Percentiles rank a stretch among this genome's conserved stretches.
Evolutionary conservation across 306 rosid genomes (phyloP).

Genomic region (Macrotyloma uniflorum): DNA sequence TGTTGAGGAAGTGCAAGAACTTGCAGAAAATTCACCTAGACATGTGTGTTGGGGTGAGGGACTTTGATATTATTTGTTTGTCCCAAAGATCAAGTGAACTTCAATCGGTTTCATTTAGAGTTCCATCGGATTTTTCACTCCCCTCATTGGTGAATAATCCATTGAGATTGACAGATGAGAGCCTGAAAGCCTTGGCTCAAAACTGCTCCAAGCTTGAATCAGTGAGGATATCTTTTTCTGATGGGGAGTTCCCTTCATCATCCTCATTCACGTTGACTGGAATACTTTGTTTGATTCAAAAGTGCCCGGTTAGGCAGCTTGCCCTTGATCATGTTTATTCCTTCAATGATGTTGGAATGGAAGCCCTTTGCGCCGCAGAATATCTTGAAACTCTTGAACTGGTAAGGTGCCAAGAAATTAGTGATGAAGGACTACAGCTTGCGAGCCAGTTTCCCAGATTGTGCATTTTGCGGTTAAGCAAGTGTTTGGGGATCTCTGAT

Average conservation of each 20-base stretch:
- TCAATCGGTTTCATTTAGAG: conserved; percentile 66
- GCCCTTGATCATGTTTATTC: conserved; percentile 83
- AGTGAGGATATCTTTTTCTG: conserved; percentile 73
- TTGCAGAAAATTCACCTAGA: conserved; percentile 80
- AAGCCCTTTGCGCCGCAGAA: conserved; percentile 75
- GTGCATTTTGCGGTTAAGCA: conserved; percentile 54
- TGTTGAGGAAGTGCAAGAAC: conserved; percentile 76
- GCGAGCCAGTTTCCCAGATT: conserved; percentile 70
- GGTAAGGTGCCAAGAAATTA: conserved; percentile 81
- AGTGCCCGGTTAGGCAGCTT: conserved; percentile 69
- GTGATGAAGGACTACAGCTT: conserved; percentile 86
- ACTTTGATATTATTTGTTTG: conserved; percentile 71
- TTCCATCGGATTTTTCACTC: conserved; percentile 87
- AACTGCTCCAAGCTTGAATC: conserved; percentile 83
- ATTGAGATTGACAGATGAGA: conserved; percentile 75
- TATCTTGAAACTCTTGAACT: conserved; percentile 81
- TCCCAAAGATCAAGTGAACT: conserved; percentile 69
- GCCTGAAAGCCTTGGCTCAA: conserved; percentile 71
- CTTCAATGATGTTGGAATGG: conserved; percentile 85
- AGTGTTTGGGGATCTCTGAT: conserved; percentile 85
- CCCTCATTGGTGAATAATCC: conserved; percentile 67
- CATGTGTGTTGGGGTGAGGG: conserved; percentile 90
- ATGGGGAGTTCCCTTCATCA: conserved; percentile 87
- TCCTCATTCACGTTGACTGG: conserved; percentile 78
- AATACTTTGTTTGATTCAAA: conserved; percentile 62